A percentile compares a stretch with the other conserved stretches of the same genome.
Conservation (phyloP, 768 basidiomycete genomes). For the Lentinus brumalis region DNA sequence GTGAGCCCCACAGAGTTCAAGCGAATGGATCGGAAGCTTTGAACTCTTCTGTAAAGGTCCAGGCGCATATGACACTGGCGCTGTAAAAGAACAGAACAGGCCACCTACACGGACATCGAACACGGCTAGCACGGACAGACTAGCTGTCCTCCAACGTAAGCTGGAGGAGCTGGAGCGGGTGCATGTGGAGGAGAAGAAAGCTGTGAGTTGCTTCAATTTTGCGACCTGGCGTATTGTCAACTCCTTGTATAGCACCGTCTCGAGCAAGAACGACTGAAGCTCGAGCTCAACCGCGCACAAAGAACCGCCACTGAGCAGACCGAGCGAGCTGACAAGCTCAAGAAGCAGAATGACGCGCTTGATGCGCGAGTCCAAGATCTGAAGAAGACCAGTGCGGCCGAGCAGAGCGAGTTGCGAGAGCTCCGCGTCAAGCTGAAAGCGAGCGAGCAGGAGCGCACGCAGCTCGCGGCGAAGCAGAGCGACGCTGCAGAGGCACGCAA, state of each 20-base stretch:
- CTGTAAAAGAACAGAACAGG: constrained; percentile 26
- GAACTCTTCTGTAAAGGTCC: constrained; percentile 33
- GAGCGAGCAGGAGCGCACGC: constrained; percentile 57
- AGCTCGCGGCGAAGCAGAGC: constrained; percentile 51
- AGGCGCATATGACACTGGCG: constrained; percentile 32
- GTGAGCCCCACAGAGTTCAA: constrained; percentile 30
- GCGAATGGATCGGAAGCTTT: background rate
- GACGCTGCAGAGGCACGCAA: constrained; percentile 55
- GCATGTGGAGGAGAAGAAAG: constrained; percentile 67
- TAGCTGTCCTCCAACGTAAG: constrained; percentile 58
- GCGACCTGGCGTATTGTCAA: background rate
- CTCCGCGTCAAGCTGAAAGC: constrained; percentile 57
- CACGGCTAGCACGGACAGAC: constrained; percentile 42
- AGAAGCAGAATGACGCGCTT: constrained; percentile 58
- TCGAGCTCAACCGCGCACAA: constrained; percentile 53
- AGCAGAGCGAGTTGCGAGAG: constrained; percentile 66
- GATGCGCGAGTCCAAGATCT: constrained; percentile 65
- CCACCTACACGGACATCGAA: constrained; percentile 28
- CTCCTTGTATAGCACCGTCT: constrained; percentile 50
- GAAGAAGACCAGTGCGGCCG: constrained; percentile 48
- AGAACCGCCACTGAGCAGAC: constrained; percentile 50
- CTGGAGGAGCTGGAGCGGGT: constrained; percentile 64
- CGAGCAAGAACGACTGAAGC: constrained; percentile 60
- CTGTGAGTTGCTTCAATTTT: constrained; percentile 41
- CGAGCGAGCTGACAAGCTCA: constrained; percentile 61